Conservation (phyloP, 371 early-diverging fungal species). For the Apophysomyces sp. region DNA sequence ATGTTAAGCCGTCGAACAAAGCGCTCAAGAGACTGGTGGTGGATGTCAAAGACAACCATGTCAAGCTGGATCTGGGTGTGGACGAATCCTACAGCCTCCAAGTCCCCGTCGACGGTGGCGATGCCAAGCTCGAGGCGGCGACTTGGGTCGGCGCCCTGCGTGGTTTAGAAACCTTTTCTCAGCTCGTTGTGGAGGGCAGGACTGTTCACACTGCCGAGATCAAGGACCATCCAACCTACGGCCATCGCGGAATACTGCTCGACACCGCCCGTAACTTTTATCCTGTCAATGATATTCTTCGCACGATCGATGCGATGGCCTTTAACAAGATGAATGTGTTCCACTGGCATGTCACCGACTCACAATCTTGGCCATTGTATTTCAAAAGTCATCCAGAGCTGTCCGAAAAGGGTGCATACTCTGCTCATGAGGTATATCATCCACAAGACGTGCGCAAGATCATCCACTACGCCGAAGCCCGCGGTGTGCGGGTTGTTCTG, state of each 20-base stretch:
- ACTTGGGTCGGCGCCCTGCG: constrained; percentile 82
- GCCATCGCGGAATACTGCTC: constrained; percentile 74
- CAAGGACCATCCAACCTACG: constrained; percentile 64
- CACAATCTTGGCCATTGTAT: constrained; percentile 76
- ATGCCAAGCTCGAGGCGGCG: constrained; percentile 54
- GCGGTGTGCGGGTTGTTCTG: constrained; percentile 76
- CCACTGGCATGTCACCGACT: constrained; percentile 84
- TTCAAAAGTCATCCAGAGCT: constrained; percentile 66
- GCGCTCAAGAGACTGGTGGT: constrained; percentile 22
- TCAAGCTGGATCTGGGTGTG: constrained; percentile 39
- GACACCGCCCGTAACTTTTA: constrained; percentile 82
- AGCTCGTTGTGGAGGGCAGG: constrained; percentile 50
- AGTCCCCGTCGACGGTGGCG: constrained; percentile 47
- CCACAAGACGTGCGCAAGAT: constrained; percentile 59
- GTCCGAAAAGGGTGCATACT: constrained; percentile 66
- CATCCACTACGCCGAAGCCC: constrained; percentile 63
- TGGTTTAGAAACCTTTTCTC: constrained; percentile 76
- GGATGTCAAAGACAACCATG: constrained; percentile 29
- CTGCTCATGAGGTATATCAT: constrained; percentile 53
- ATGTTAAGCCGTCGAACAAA: background rate
- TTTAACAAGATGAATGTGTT: constrained; percentile 80
- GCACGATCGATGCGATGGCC: constrained; percentile 74
- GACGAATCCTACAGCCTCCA: constrained; percentile 72
- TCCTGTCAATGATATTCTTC: constrained; percentile 57
- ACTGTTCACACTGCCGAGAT: constrained; percentile 62